These are phyloP conservation scores for Apophysomyces elegans DNA, from an alignment of 371 early-diverging fungal species.

Conservation along the genomic window DNA sequence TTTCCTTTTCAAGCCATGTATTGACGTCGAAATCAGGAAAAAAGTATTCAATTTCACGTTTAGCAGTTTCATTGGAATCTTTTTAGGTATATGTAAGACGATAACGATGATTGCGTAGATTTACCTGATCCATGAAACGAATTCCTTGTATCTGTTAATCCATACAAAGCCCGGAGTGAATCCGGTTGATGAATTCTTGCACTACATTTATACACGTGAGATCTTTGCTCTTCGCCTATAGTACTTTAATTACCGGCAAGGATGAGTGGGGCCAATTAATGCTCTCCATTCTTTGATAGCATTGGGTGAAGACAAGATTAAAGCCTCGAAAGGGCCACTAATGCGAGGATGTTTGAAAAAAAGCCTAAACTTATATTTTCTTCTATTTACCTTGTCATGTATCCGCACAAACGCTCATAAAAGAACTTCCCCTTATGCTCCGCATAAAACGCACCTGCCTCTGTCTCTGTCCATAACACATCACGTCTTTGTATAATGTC, in stretches of 20 bases:
- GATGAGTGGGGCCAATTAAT: slow-evolving; percentile 72
- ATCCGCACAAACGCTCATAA: slow-evolving; percentile 69
- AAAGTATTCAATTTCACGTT: slow-evolving; percentile 60
- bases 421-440: slow-evolving; percentile 72
- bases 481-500: slow-evolving; percentile 47
- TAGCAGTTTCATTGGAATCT: slow-evolving; percentile 68
- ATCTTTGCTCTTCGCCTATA: neutral
- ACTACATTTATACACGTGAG: slow-evolving; percentile 32
- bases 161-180: slow-evolving; percentile 73
- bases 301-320: slow-evolving; percentile 61
- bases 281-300: slow-evolving; percentile 68
- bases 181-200: slow-evolving; percentile 64
- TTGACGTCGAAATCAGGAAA: slow-evolving; percentile 55
- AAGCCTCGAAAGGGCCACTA: slow-evolving; percentile 67
- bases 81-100: neutral
- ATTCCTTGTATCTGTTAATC: slow-evolving; percentile 83
- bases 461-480: slow-evolving; percentile 63
- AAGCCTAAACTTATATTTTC: neutral
- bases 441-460: slow-evolving; percentile 69
- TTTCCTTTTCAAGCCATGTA: slow-evolving; percentile 13
- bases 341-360: neutral
- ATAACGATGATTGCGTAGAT: neutral
- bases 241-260: slow-evolving; percentile 53
- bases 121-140: slow-evolving; percentile 82
- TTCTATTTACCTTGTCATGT: slow-evolving; percentile 64